Conservation (phyloP, 176 grass and related monocot species). For the Oryza officinalis region DNA sequence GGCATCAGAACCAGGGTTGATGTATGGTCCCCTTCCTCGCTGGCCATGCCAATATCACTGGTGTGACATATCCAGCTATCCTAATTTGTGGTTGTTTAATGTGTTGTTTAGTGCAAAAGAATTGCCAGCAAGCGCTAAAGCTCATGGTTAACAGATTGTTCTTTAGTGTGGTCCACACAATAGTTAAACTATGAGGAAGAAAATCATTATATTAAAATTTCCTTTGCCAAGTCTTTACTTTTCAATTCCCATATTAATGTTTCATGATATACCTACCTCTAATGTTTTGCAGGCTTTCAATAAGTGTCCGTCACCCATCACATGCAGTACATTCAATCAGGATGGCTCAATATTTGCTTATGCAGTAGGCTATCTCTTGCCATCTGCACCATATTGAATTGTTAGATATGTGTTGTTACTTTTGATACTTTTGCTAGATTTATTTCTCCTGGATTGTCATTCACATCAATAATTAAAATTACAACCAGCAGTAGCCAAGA, state of each 20-base stretch:
- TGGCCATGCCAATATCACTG: not conserved
- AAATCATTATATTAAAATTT: not conserved
- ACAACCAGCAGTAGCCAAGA: constrained; percentile 16
- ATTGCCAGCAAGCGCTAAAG: constrained; percentile 11
- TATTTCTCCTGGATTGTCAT: constrained; percentile 11
- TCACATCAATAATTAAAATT: constrained; percentile 7
- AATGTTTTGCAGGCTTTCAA: constrained; percentile 63
- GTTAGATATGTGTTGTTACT: not conserved
- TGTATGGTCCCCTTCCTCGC: not conserved
- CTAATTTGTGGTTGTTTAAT: not conserved
- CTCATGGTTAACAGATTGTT: constrained; percentile 8
- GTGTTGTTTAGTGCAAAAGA: not conserved
- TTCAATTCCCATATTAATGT: not conserved
- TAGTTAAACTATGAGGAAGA: not conserved
- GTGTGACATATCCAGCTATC: not conserved
- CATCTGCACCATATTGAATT: constrained; percentile 9
- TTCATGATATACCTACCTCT: constrained; percentile 28
- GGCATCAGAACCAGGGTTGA: not conserved
- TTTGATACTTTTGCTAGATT: constrained; percentile 23
- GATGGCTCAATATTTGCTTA: constrained; percentile 96
- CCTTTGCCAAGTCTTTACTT: not conserved
- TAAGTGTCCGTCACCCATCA: constrained; percentile 78
- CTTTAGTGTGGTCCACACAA: not conserved
- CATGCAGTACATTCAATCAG: constrained; percentile 90
- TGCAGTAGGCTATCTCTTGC: constrained; percentile 57